Percentiles rank a stretch among this genome's conserved stretches.
Evolutionary conservation across 768 basidiomycete genomes (phyloP).

Genomic region (Roridomyces roridus): DNA sequence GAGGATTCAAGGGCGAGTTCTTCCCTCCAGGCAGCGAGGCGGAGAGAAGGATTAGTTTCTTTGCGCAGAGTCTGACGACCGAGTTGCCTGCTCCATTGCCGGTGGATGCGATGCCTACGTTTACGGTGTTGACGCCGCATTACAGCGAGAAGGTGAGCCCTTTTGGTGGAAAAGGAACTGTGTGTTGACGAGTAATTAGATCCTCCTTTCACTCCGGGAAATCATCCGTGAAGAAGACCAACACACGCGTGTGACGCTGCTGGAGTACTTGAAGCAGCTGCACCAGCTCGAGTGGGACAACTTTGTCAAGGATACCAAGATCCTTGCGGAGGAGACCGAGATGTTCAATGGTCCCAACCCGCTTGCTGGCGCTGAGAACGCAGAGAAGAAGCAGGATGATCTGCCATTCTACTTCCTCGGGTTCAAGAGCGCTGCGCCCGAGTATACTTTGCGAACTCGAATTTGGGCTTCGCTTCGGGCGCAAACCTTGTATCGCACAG

Average conservation of each 20-base stretch:
- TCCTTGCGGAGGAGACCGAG: conserved; percentile 93
- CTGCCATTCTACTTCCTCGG: conserved; percentile 98
- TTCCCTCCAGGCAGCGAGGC: conserved; percentile 96
- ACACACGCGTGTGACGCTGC: conserved; percentile 93
- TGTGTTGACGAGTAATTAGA: conserved; percentile 48
- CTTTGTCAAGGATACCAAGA: conserved; percentile 99
- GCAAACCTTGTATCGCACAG: conserved; percentile 97
- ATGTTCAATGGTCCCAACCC: conserved; percentile 82
- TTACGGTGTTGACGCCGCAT: conserved; percentile 97
- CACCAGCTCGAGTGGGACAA: conserved; percentile 99
- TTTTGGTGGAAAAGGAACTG: conserved; percentile 9
- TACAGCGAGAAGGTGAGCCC: conserved; percentile 90
- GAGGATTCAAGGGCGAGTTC: conserved; percentile 80
- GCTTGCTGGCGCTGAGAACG: conserved; percentile 50
- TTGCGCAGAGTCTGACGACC: conserved; percentile 97
- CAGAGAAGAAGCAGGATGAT: conserved; percentile 92
- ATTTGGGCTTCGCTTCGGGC: conserved; percentile 99
- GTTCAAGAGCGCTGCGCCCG: conserved; percentile 98
- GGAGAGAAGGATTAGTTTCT: conserved; percentile 97
- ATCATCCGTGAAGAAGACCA: conserved; percentile 99
- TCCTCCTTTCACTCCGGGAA: conserved; percentile 93
- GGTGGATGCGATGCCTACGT: conserved; percentile 99
- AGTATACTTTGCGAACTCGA: conserved; percentile 97
- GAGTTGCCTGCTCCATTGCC: conserved; percentile 91
- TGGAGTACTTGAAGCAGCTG: conserved; percentile 98